These are phyloP conservation scores for Sinapis alba DNA, from an alignment of 441 rosid genomes.

Conservation along the genomic window DNA sequence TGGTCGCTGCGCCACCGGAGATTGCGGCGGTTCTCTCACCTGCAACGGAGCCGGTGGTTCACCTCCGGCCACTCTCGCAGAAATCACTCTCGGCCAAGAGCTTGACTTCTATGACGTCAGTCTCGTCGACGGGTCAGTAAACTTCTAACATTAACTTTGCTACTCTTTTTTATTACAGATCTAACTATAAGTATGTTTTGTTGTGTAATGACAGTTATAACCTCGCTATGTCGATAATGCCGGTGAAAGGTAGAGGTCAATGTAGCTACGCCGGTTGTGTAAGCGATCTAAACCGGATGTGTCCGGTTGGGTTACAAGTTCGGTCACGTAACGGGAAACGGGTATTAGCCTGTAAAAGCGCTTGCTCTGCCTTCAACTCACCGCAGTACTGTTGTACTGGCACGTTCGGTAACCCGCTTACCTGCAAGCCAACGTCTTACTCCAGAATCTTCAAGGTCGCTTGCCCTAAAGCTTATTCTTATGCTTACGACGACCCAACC, in stretches of 20 bases:
- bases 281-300: conserved; percentile 78
- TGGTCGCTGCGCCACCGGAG: conserved; percentile 87
- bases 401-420: conserved; percentile 62
- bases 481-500: conserved; percentile 91
- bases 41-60: conserved; percentile 86
- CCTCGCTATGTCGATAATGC: conserved; percentile 75
- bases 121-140: conserved; percentile 80
- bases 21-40: conserved; percentile 78
- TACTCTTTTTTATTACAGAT: neutral
- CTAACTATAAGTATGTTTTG: neutral
- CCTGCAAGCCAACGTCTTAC: conserved; percentile 93
- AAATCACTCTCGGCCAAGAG: conserved; percentile 75
- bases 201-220: conserved; percentile 65
- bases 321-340: conserved; percentile 53
- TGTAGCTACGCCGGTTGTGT: conserved; percentile 95
- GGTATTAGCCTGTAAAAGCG: conserved; percentile 91
- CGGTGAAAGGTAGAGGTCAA: conserved; percentile 71
- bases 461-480: conserved; percentile 90
- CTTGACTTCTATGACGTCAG: conserved; percentile 94
- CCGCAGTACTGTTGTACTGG: conserved; percentile 95
- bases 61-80: conserved; percentile 94
- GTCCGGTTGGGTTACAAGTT: conserved; percentile 87
- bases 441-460: conserved; percentile 88
- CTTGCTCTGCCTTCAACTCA: conserved; percentile 85
- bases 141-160: conserved; percentile 1